These are phyloP conservation scores for Chaetomium fimeti DNA, from an alignment of 495 filamentous ascomycete species.

Conservation along the genomic window DNA sequence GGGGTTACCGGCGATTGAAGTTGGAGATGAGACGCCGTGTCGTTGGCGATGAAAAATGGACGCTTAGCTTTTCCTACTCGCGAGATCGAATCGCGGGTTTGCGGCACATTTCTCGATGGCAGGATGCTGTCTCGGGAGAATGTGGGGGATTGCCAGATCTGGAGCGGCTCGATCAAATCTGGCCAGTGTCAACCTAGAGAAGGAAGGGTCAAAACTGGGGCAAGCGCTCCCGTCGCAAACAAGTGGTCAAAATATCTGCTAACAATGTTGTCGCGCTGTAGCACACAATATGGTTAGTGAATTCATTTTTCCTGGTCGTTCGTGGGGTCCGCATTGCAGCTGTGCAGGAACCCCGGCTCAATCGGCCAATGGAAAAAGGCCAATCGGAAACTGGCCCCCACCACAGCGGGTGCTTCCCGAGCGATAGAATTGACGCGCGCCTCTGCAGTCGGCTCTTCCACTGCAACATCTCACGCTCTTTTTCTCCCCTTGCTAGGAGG, in stretches of 20 bases:
- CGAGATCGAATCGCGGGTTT: too few species aligned
- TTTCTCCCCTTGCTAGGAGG: background rate
- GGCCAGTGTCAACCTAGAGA: background rate
- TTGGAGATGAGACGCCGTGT: slow-evolving; percentile 4
- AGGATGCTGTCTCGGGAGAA: too few species aligned
- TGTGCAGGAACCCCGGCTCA: background rate
- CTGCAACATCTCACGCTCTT: slow-evolving; percentile 1
- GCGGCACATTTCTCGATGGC: too few species aligned
- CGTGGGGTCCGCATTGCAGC: background rate
- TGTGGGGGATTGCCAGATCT: too few species aligned
- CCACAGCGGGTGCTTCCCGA: slow-evolving; percentile 8
- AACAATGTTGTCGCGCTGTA: background rate
- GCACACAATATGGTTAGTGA: background rate
- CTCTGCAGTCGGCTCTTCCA: slow-evolving; percentile 16
- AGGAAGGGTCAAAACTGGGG: background rate
- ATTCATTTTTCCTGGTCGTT: background rate
- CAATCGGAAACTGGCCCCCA: slow-evolving; percentile 2
- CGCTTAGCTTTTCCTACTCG: too few species aligned
- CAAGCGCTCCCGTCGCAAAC: background rate
- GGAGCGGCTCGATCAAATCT: background rate
- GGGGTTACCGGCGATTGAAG: background rate
- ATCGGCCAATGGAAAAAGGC: background rate
- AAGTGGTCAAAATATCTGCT: background rate
- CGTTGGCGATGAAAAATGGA: too few species aligned
- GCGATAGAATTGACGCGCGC: slow-evolving; percentile 31